phyloP scores from a whole-genome alignment of 2,329 filamentous ascomycete species.

The Acrocalymma vagum region DNA sequence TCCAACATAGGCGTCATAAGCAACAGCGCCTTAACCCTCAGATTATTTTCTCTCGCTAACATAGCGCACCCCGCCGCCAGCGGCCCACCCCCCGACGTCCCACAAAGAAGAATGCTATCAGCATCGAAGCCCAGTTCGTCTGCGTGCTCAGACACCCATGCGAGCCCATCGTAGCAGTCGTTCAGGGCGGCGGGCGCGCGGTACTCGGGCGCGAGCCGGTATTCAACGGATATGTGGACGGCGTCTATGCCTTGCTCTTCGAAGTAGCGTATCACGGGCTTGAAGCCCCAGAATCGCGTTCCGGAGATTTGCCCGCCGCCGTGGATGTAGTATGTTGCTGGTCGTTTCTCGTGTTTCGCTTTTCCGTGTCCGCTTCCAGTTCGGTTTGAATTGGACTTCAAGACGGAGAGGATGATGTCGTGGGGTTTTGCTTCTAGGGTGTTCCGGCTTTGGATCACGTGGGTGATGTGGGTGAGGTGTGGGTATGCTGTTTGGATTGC shows the following conservation, averaged over 20 bases:
- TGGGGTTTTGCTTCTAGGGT: too few relatives aligned
- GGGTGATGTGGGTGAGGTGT: too few relatives aligned
- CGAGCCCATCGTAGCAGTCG: constrained; percentile 21
- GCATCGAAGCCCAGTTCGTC: constrained; percentile 18
- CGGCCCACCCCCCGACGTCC: constrained; percentile 16
- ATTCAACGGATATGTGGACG: constrained; percentile 22
- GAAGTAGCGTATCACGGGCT: constrained; percentile 16
- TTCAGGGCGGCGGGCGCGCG: constrained; percentile 18
- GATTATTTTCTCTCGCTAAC: constrained; percentile 16
- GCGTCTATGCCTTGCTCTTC: constrained; percentile 17
- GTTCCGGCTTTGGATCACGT: too few relatives aligned
- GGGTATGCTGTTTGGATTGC: too few relatives aligned
- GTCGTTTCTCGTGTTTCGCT: too few relatives aligned
- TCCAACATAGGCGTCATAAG: constrained; percentile 20
- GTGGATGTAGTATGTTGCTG: constrained; percentile 75
- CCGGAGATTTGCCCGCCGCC: constrained; percentile 32
- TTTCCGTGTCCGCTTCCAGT: too few relatives aligned
- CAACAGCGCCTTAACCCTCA: constrained; percentile 21
- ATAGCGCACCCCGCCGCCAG: constrained; percentile 24
- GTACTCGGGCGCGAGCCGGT: constrained; percentile 22
- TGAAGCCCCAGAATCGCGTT: constrained; percentile 20
- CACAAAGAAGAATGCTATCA: constrained; percentile 18
- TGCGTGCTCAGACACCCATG: constrained; percentile 20
- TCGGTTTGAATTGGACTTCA: too few relatives aligned
- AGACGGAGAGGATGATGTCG: too few relatives aligned